Conservation (phyloP, 345 rosid species). For the Aquilaria sinensis region DNA sequence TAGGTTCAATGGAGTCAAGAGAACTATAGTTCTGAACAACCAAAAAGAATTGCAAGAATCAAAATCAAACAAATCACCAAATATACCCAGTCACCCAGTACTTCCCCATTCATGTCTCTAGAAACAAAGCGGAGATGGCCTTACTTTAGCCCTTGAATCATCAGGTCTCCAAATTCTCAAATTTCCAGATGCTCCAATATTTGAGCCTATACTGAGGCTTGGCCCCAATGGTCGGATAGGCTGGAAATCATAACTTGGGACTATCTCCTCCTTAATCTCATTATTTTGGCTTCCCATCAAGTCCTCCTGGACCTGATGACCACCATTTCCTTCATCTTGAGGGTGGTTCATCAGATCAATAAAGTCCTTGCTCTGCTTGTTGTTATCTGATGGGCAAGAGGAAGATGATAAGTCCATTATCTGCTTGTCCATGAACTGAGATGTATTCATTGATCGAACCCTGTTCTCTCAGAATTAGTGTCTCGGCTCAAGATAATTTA, state of each 20-base stretch:
- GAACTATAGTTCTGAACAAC: constrained; percentile 54
- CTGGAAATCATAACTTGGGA: constrained; percentile 87
- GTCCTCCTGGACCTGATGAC: constrained; percentile 13
- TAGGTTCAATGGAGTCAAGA: constrained; percentile 56
- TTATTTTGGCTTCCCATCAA: constrained; percentile 16
- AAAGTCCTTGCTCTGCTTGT: constrained; percentile 27
- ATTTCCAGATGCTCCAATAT: constrained; percentile 34
- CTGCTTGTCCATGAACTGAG: constrained; percentile 74
- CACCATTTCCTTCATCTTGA: constrained; percentile 30
- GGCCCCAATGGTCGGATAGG: constrained; percentile 51
- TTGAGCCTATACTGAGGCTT: constrained; percentile 30
- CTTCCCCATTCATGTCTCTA: neutral
- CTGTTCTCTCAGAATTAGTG: neutral
- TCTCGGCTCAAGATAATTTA: too few species aligned
- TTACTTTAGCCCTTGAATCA: constrained; percentile 45
- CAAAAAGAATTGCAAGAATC: neutral
- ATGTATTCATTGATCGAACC: constrained; percentile 45
- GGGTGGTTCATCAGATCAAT: constrained; percentile 51
- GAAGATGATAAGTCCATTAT: constrained; percentile 60
- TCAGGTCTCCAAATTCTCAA: constrained; percentile 46
- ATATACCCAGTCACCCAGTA: neutral
- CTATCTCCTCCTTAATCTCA: constrained; percentile 59
- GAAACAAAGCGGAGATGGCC: neutral
- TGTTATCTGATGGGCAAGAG: constrained; percentile 8
- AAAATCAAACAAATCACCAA: neutral